Percentiles rank a stretch among this genome's conserved stretches.
These are phyloP conservation scores for Ochetophila trinervis DNA, from an alignment of 306 rosid species.

Conservation along the genomic window DNA sequence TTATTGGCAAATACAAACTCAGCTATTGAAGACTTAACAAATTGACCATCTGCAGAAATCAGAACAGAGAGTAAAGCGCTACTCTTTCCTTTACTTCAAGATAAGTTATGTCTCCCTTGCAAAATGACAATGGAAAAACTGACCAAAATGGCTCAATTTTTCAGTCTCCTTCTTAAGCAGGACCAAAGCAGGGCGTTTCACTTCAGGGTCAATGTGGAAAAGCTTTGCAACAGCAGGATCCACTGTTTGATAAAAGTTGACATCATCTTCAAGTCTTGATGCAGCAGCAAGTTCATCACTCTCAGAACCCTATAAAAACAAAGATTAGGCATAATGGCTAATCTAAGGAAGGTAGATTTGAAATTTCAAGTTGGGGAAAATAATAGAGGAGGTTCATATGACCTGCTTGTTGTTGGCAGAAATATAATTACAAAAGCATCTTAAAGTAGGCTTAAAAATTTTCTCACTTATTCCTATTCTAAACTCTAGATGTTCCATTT, in stretches of 20 bases:
- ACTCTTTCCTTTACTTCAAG: not conserved
- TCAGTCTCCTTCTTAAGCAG: conserved; percentile 84
- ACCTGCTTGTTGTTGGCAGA: not conserved
- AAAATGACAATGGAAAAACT: conserved; percentile 23
- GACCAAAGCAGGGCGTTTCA: conserved; percentile 82
- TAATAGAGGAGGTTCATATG: not conserved
- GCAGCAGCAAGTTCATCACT: conserved; percentile 94
- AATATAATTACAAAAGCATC: no score
- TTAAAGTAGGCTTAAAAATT: no score
- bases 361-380: not conserved
- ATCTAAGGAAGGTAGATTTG: not conserved
- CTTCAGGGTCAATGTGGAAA: conserved; percentile 74
- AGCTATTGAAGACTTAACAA: conserved; percentile 60
- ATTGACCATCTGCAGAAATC: conserved; percentile 61
- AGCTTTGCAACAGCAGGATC: conserved; percentile 84
- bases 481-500: no score
- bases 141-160: conserved; percentile 74
- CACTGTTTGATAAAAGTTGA: conserved; percentile 87
- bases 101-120: not conserved
- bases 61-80: conserved; percentile 6
- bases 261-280: conserved; percentile 86
- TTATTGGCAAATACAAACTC: conserved; percentile 81
- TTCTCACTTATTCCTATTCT: no score
- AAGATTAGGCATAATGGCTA: conserved; percentile 8
- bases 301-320: conserved; percentile 65